Evolutionary conservation across 768 basidiomycete species (phyloP), one percentile per base, ranked within the genome.

Genomic region (Leccinum broughii): DNA sequence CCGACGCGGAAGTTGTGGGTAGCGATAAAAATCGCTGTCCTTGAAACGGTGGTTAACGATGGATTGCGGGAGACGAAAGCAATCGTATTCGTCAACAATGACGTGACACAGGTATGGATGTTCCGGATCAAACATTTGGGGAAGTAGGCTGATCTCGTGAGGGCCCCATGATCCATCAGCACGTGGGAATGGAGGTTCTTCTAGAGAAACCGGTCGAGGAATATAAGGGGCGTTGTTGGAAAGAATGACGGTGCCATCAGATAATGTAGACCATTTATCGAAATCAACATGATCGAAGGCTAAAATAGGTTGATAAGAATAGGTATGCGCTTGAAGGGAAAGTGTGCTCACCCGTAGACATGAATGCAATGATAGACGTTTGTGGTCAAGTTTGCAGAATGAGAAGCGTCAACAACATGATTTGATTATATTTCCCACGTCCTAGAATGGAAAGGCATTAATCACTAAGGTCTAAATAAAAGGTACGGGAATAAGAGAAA

Each of bases 161-260:
- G 57, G 57, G 22, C 50, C 57, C 51, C 57, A 57, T 15, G 57
- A 57, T 3, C 57, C 57, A 30, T 57, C 51, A 0, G 37, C 50
- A 11, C 14, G 37, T 3, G 57, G 37, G 15, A 57, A 32, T 6
- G 37, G 57, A 14, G 14, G 10, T 17, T 57, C 51, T 6, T 54
- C 28, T 1, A 2, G 2, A 3, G 51, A 54, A 22, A 57, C 51
- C 0, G 51, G 57, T 20, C 20, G 8, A 0, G 51, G 50, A 2
- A 57, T 57, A 9, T 32, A 57, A 1, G 50, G 14, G 0, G 50
- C 51, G 3, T 57, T 51, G 0, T 28, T 57, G 4, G 44, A 15
- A 6, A 56, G 30, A 3, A 56, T 0, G 14, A 9, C 30, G 0
- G 30, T 50, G 22, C 30, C 44, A 7, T 50, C 22, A 13, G 55